Conservation (phyloP, 768 basidiomycete genomes). For the Favolaschia claudopus region DNA sequence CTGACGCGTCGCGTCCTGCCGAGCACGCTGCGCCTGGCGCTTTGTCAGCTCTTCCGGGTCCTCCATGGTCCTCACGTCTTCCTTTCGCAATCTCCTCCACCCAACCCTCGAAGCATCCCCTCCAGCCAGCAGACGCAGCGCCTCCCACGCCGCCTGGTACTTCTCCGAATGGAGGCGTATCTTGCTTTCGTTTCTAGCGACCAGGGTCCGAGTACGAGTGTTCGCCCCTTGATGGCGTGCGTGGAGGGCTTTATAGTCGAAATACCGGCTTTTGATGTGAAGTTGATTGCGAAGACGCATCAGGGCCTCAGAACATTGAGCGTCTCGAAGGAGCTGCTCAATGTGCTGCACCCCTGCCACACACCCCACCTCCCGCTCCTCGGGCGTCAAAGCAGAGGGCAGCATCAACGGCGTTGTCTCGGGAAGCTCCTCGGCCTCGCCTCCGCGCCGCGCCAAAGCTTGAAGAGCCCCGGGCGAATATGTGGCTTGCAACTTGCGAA, state of each 20-base stretch:
- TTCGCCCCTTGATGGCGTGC: slow-evolving; percentile 8
- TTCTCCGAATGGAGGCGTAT: slow-evolving; percentile 7
- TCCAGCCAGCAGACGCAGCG: not conserved
- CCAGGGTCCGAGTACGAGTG: slow-evolving; percentile 6
- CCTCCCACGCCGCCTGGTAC: slow-evolving; percentile 10
- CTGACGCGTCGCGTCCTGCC: no score
- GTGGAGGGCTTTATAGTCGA: slow-evolving; percentile 20
- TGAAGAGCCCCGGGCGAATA: slow-evolving; percentile 5
- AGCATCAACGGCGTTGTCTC: slow-evolving; percentile 25
- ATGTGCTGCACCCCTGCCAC: slow-evolving; percentile 10
- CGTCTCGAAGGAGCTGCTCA: slow-evolving; percentile 29
- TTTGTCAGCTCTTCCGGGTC: not conserved
- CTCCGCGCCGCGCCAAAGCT: not conserved
- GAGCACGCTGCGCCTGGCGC: not conserved
- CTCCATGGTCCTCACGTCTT: slow-evolving; percentile 6
- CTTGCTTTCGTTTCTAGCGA: slow-evolving; percentile 12
- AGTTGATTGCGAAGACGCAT: slow-evolving; percentile 26
- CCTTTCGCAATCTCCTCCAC: not conserved
- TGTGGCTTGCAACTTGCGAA: slow-evolving; percentile 2
- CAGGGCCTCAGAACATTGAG: slow-evolving; percentile 32
- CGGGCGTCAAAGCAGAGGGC: slow-evolving; percentile 16
- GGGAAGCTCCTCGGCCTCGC: not conserved
- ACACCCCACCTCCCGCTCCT: slow-evolving; percentile 2
- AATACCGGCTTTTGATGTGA: slow-evolving; percentile 26
- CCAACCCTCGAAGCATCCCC: not conserved